Evolutionary conservation across 2,329 filamentous ascomycete species (phyloP), one percentile per base, ranked within the genome.

Genomic region (Dactylellina drechsleri): DNA sequence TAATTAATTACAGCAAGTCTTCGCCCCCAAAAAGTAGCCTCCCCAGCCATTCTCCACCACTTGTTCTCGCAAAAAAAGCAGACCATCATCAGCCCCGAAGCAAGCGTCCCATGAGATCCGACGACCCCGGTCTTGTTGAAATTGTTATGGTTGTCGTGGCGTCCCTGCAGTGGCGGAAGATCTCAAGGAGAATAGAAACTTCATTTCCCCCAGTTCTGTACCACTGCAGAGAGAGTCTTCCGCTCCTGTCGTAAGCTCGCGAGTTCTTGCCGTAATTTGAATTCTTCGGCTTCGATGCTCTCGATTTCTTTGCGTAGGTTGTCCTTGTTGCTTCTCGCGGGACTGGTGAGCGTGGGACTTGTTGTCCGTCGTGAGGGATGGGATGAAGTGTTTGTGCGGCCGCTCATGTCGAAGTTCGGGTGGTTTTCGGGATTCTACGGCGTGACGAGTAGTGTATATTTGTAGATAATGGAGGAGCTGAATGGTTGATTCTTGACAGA

Each of bases 151-250:
- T 40, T 58, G 53, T 66, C 62, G 62, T 66, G 62, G 62, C 62
- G 62, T 66, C 58, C 62, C 53, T 66, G 62, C 62, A 66, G 62
- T 66, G 62, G 62, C 62, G 53, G 62, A 59, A 13, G 62, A 59
- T 66, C 52, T 49, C 41, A 31, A 41, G 31, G 1, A 41, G 16
- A 31, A 23, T 31, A 41, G 28, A 26, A 23, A 16, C 53, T 18
- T 15, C 16, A 43, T 57, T 18, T 23, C 10, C 47, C 18, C 28
- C 28, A 58, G 31, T 58, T 68, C 16, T 68, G 57, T 10, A 75
- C 53, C 3, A 75, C 52, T 4, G 57, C 54, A 13, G 64, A 59
- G 12, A 75, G 36, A n/a, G 64, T 56, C 47, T 65, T 75, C 16
- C 71, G 57, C 45, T 75, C 71, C 47, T 75, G 50, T 36, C 59